phyloP scores from a whole-genome alignment of 2,329 filamentous ascomycete genomes.

The Apiospora hydei region DNA sequence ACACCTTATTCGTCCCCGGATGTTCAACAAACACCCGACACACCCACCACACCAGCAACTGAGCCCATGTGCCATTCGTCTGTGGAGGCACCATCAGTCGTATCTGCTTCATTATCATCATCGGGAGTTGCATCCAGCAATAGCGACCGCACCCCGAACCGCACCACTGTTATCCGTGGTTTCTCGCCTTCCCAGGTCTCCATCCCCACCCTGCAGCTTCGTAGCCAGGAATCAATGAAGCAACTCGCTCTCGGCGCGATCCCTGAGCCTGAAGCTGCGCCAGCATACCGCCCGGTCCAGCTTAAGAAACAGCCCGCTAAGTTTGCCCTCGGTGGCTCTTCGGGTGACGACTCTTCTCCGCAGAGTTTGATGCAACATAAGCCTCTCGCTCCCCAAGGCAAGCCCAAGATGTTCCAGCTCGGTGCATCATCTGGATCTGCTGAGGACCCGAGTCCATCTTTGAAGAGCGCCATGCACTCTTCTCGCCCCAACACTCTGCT shows the following conservation, averaged over 20 bases:
- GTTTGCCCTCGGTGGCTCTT: conserved; percentile 80
- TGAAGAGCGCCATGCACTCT: conserved; percentile 61
- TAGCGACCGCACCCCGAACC: conserved; percentile 46
- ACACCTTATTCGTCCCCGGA: conserved; percentile 52
- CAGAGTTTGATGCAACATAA: conserved; percentile 56
- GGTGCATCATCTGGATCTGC: conserved; percentile 68
- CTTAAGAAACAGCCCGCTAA: conserved; percentile 67
- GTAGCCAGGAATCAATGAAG: conserved; percentile 49
- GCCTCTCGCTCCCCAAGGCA: conserved; percentile 39
- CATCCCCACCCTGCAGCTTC: conserved; percentile 53
- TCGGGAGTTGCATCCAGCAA: conserved; percentile 62
- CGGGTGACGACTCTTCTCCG: conserved; percentile 79
- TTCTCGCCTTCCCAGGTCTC: conserved; percentile 77
- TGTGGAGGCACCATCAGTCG: background rate
- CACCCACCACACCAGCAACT: conserved; percentile 44
- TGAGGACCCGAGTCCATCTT: conserved; percentile 78
- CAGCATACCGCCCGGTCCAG: conserved; percentile 71
- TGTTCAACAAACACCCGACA: conserved; percentile 59
- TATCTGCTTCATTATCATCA: conserved; percentile 19
- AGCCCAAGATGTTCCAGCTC: conserved; percentile 58
- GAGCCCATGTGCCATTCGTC: conserved; percentile 38
- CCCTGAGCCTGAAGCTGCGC: conserved; percentile 65
- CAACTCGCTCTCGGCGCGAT: conserved; percentile 61
- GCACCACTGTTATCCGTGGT: conserved; percentile 78
- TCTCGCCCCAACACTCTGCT: conserved; percentile 51